Evolutionary conservation across 2,329 filamentous ascomycete species (phyloP).

Genomic region (Thelonectria olida): DNA sequence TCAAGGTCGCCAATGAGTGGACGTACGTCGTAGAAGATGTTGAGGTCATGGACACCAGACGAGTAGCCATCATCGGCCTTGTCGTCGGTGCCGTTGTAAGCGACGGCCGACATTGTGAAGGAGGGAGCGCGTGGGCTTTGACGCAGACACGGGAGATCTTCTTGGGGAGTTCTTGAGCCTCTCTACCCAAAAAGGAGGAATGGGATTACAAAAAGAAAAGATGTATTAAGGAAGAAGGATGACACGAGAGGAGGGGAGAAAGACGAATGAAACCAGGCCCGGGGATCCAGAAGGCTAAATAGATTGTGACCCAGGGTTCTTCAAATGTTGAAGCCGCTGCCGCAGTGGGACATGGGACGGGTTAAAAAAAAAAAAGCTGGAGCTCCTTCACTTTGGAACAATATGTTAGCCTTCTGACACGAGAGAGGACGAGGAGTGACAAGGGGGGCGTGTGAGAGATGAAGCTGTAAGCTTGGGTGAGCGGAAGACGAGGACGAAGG

Average conservation of each 20-base stretch:
- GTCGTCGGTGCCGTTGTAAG: constrained; percentile 62
- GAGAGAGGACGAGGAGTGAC: not conserved
- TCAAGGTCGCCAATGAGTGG: not conserved
- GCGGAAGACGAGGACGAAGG: not conserved
- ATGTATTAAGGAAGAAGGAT: constrained; percentile 6
- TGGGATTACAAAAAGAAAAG: not conserved
- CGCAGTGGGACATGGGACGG: constrained; percentile 2
- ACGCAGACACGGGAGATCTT: constrained; percentile 23
- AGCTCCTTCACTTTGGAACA: not conserved
- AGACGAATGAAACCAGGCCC: not conserved
- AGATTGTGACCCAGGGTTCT: constrained; percentile 14
- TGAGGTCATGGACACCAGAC: constrained; percentile 71
- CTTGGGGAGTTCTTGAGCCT: constrained; percentile 18
- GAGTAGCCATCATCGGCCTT: constrained; percentile 62
- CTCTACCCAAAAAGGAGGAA: constrained; percentile 7
- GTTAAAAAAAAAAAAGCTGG: not conserved
- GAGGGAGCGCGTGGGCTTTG: constrained; percentile 8
- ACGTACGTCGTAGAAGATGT: constrained; percentile 82
- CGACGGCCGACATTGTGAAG: constrained; percentile 41
- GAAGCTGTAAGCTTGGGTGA: not conserved
- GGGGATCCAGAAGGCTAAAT: constrained; percentile 33
- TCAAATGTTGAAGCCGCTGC: constrained; percentile 16
- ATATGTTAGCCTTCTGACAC: not conserved
- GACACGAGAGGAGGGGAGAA: constrained; percentile 16
- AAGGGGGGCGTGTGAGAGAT: constrained; percentile 28